Conservation (phyloP, 2,329 filamentous ascomycete species). For the Epichloe sibirici region DNA sequence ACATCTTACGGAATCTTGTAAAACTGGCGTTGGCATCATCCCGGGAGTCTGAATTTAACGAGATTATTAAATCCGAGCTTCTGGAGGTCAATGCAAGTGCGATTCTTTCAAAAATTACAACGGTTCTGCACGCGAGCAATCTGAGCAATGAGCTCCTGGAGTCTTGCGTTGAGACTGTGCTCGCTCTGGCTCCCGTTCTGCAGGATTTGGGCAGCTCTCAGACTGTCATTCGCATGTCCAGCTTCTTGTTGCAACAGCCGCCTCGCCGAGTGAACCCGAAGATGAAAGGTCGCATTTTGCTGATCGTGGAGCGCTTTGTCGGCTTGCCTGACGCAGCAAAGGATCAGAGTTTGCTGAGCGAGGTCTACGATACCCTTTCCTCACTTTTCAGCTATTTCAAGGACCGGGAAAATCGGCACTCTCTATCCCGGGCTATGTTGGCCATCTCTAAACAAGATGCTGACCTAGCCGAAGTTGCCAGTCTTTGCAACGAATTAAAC, state of each 20-base stretch:
- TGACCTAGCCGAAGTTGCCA: slow-evolving; percentile 49
- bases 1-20: slow-evolving; percentile 60
- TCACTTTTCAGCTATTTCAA: slow-evolving; percentile 85
- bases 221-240: slow-evolving; percentile 68
- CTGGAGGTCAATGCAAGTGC: slow-evolving; percentile 44
- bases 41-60: slow-evolving; percentile 42
- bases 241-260: slow-evolving; percentile 76
- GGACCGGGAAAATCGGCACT: slow-evolving; percentile 62
- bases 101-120: slow-evolving; percentile 55
- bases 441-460: slow-evolving; percentile 56
- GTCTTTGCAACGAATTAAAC: slow-evolving; percentile 68
- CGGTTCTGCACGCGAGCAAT: slow-evolving; percentile 48
- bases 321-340: slow-evolving; percentile 39
- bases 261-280: slow-evolving; percentile 68
- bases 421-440: slow-evolving; percentile 60
- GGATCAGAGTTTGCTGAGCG: slow-evolving; percentile 38
- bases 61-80: slow-evolving; percentile 42
- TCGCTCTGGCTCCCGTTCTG: slow-evolving; percentile 62
- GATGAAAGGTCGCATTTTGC: slow-evolving; percentile 69
- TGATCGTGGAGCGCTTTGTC: slow-evolving; percentile 72
- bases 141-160: slow-evolving; percentile 65
- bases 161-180: slow-evolving; percentile 64
- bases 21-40: slow-evolving; percentile 44
- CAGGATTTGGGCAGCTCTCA: slow-evolving; percentile 55
- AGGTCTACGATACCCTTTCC: slow-evolving; percentile 62